Conservation (phyloP, 371 early-diverging fungal genomes). For the Zancudomyces culisetae region DNA sequence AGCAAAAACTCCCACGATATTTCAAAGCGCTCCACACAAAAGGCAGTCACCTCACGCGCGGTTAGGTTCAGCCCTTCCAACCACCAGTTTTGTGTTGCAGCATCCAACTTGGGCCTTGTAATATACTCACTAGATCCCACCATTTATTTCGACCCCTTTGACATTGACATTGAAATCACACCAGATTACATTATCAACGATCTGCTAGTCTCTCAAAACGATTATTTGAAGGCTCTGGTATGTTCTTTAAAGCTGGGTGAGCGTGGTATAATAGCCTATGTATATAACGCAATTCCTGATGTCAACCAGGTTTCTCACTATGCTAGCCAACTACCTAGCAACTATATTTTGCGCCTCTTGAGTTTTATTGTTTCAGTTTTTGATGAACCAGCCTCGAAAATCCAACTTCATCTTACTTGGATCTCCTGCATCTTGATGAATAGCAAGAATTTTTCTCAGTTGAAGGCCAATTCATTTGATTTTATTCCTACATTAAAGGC, state of each 20-base stretch:
- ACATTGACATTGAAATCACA: conserved; percentile 87
- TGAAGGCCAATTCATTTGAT: too few species aligned
- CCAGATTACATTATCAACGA: conserved; percentile 61
- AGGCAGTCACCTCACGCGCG: conserved; percentile 59
- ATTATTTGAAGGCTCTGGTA: conserved; percentile 68
- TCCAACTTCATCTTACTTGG: conserved; percentile 82
- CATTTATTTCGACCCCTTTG: conserved; percentile 83
- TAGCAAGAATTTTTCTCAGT: too few species aligned
- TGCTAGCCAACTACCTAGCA: conserved; percentile 52
- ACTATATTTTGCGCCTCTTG: conserved; percentile 66
- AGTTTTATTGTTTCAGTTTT: conserved; percentile 57
- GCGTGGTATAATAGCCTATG: conserved; percentile 40
- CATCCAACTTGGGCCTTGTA: conserved; percentile 87
- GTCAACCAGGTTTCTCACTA: conserved; percentile 51
- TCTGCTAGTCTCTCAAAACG: conserved; percentile 36
- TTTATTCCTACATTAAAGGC: too few species aligned
- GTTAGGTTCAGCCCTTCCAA: conserved; percentile 87
- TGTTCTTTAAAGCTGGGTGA: conserved; percentile 87
- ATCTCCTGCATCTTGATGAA: too few species aligned
- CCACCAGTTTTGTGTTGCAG: conserved; percentile 85
- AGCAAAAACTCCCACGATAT: conserved; percentile 74
- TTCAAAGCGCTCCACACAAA: conserved; percentile 48
- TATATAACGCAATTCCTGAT: conserved; percentile 69
- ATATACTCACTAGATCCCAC: conserved; percentile 84
- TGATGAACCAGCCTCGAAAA: conserved; percentile 48